Conservation (phyloP, 306 rosid species). For the Prunus armeniaca region DNA sequence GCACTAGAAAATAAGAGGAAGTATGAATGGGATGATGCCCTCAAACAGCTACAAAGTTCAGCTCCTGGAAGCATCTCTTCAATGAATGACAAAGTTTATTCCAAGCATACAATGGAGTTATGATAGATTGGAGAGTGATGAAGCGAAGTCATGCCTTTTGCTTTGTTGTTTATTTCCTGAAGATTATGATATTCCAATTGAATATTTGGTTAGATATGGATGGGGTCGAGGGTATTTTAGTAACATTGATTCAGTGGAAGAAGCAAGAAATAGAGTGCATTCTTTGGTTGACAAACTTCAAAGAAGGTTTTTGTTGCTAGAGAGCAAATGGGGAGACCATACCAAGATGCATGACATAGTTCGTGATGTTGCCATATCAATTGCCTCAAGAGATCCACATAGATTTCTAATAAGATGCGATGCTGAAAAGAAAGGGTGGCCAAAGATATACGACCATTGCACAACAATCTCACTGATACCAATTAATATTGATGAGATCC, state of each 20-base stretch:
- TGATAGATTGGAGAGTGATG: constrained; percentile 4
- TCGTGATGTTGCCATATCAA: constrained; percentile 10
- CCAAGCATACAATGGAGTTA: constrained; percentile 14
- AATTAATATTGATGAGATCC: neutral
- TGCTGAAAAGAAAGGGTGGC: neutral
- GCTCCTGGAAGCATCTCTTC: neutral
- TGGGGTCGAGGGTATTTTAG: constrained; percentile 21
- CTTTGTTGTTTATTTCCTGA: constrained; percentile 28
- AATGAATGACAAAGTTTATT: neutral
- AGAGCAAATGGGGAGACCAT: accelerated
- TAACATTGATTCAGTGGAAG: neutral
- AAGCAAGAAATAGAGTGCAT: constrained; percentile 23
- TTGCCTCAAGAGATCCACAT: neutral
- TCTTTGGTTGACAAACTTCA: constrained; percentile 17
- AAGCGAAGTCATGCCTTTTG: constrained; percentile 13
- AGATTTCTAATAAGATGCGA: neutral
- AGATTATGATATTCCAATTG: constrained; percentile 17
- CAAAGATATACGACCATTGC: neutral
- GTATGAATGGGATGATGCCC: constrained; percentile 18
- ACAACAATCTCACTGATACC: neutral
- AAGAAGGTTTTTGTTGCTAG: constrained; percentile 15
- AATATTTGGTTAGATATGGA: constrained; percentile 11
- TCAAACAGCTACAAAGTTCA: constrained; percentile 11
- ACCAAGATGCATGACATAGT: constrained; percentile 20
- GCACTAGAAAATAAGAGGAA: constrained; percentile 8